These are phyloP conservation scores for Gymnopus androsaceus DNA, from an alignment of 1,284 basidiomycete species.

Conservation along the genomic window DNA sequence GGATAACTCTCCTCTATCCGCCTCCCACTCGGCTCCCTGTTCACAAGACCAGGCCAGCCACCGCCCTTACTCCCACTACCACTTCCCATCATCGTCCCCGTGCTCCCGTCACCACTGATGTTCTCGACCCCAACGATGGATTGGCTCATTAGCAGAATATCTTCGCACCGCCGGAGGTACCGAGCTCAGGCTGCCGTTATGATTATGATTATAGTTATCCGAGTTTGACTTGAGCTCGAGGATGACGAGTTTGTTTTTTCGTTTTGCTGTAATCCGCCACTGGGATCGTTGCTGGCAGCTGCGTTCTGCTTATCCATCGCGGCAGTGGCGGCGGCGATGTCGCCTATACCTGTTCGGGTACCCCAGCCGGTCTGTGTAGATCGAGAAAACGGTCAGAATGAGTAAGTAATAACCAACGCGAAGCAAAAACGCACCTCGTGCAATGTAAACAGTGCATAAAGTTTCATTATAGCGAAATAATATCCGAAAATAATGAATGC, in stretches of 20 bases:
- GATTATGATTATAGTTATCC: background rate
- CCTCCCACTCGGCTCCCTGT: too few species aligned
- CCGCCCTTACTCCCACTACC: background rate
- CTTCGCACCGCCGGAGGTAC: background rate
- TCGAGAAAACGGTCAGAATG: background rate
- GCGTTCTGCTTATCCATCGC: slow-evolving; percentile 46
- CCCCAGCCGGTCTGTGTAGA: slow-evolving; percentile 79
- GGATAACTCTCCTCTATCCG: too few species aligned
- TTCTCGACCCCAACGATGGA: background rate
- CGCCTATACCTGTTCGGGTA: slow-evolving; percentile 87
- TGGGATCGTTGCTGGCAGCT: background rate
- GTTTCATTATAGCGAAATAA: slow-evolving; percentile 85
- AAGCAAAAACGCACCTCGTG: slow-evolving; percentile 58
- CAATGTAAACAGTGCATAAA: slow-evolving; percentile 81
- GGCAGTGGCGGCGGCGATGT: slow-evolving; percentile 70
- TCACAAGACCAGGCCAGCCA: background rate
- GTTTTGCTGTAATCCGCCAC: background rate
- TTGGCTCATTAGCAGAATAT: background rate
- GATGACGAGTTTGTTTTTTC: background rate
- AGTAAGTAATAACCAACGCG: background rate
- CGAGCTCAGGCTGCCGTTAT: background rate
- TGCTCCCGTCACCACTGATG: background rate
- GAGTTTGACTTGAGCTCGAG: background rate
- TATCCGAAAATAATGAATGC: slow-evolving; percentile 92
- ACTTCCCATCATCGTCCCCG: background rate